These are phyloP conservation scores for Salix koriyanagi DNA, from an alignment of 345 rosid species.

Conservation along the genomic window DNA sequence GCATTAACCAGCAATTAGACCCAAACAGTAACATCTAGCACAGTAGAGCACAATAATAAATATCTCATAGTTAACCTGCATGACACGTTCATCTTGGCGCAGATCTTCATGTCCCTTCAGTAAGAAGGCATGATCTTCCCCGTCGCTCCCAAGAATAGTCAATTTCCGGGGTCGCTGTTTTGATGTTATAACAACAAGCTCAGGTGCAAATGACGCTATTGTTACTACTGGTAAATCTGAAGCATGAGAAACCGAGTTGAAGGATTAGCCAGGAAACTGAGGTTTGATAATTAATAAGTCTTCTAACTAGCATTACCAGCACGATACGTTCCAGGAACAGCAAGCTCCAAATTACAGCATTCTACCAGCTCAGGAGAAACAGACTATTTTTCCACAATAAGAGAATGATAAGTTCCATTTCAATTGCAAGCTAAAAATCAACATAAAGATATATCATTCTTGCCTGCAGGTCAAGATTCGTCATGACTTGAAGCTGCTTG, in stretches of 20 bases:
- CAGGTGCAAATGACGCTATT: constrained; percentile 82
- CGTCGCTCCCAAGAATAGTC: constrained; percentile 94
- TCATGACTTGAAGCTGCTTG: constrained; percentile 88
- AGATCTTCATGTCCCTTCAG: constrained; percentile 98
- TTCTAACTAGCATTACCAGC: constrained; percentile 47
- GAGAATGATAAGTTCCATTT: constrained; percentile 13
- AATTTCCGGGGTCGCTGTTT: constrained; percentile 94
- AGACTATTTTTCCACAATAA: constrained; percentile 45
- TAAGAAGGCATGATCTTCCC: constrained; percentile 85
- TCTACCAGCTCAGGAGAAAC: constrained; percentile 92
- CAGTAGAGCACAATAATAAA: not conserved
- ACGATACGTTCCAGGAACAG: constrained; percentile 95
- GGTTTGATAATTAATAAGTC: constrained; percentile 3
- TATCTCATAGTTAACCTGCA: constrained; percentile 63
- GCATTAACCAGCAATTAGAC: not conserved
- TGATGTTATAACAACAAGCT: constrained; percentile 86
- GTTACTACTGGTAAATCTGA: constrained; percentile 87
- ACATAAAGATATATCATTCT: constrained; percentile 19
- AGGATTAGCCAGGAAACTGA: not conserved
- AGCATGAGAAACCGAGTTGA: not conserved
- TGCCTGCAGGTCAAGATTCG: constrained; percentile 89
- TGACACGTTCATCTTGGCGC: constrained; percentile 99
- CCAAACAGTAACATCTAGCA: not conserved
- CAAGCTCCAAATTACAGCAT: constrained; percentile 88
- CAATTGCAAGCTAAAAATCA: constrained; percentile 7